A percentile compares a stretch with the other conserved stretches of the same genome.
These are phyloP conservation scores for Carex scoparia DNA, from an alignment of 176 grass and related monocot species.

Conservation along the genomic window DNA sequence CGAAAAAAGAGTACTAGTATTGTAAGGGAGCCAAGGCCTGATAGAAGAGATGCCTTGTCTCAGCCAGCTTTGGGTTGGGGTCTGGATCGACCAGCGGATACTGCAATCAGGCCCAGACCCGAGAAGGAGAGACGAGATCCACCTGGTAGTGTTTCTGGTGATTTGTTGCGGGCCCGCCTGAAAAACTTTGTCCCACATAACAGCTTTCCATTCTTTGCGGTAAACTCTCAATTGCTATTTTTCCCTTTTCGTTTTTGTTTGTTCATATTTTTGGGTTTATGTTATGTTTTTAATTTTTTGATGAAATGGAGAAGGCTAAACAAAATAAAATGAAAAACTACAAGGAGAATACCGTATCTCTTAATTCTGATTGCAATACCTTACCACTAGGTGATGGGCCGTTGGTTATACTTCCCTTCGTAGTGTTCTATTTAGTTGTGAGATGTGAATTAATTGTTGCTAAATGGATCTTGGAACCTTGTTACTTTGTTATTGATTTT, in stretches of 20 bases:
- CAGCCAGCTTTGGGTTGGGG: constrained; percentile 9
- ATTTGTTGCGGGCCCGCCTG: constrained; percentile 47
- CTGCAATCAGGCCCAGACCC: neutral
- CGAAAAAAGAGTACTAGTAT: constrained; percentile 12
- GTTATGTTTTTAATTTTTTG: constrained; percentile 23
- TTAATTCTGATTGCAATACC: neutral
- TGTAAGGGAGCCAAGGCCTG: neutral
- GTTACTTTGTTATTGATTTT: neutral
- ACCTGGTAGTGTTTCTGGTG: constrained; percentile 24
- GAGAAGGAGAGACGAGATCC: constrained; percentile 11
- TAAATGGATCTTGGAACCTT: neutral
- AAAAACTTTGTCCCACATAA: constrained; percentile 62
- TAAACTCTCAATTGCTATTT: constrained; percentile 39
- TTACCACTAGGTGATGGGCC: neutral
- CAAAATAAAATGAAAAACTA: neutral
- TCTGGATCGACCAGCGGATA: neutral
- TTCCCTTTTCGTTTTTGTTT: constrained; percentile 15
- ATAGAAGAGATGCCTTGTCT: constrained; percentile 6
- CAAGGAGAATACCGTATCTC: neutral
- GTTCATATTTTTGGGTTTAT: neutral
- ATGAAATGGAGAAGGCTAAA: neutral
- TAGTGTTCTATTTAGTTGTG: neutral
- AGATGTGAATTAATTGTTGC: neutral
- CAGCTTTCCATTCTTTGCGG: constrained; percentile 86
- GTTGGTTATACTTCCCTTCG: neutral